Percentiles rank a stretch among this genome's conserved stretches.
Conservation (phyloP, 495 filamentous ascomycete genomes). For the Paragyromitra xinjiangensis region DNA sequence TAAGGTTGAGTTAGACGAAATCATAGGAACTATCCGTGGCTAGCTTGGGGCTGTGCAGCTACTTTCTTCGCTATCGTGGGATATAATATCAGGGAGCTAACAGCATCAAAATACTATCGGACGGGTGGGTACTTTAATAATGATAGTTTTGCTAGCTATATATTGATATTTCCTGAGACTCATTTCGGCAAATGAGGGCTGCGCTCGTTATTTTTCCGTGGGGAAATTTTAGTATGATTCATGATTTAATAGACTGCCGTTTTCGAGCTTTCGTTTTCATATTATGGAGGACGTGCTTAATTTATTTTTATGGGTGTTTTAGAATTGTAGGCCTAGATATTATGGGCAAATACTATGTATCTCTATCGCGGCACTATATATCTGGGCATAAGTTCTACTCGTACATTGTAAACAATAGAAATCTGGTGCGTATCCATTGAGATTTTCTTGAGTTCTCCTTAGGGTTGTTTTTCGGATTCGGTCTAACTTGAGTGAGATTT, state of each 20-base stretch:
- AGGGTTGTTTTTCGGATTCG: too few species aligned
- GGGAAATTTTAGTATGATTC: too few species aligned
- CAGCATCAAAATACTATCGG: too few species aligned
- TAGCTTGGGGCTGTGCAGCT: neutral
- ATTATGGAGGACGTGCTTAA: too few species aligned
- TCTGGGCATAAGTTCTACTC: neutral
- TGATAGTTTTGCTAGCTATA: neutral
- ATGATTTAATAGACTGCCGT: too few species aligned
- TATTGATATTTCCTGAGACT: neutral
- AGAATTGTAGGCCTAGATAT: neutral
- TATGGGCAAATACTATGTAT: neutral
- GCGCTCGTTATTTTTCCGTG: neutral
- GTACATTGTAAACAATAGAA: too few species aligned
- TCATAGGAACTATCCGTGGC: neutral
- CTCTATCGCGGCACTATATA: neutral
- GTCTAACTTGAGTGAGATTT: neutral
- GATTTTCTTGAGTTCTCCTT: neutral
- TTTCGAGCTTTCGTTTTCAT: too few species aligned
- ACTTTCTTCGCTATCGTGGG: neutral
- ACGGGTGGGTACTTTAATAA: too few species aligned
- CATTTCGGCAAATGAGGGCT: neutral
- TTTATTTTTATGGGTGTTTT: neutral
- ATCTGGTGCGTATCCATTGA: too few species aligned
- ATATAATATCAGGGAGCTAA: too few species aligned
- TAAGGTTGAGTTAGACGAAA: neutral